Evolutionary conservation across 2,329 filamentous ascomycete genomes (phyloP).

Genomic region (Diplodia corticola): DNA sequence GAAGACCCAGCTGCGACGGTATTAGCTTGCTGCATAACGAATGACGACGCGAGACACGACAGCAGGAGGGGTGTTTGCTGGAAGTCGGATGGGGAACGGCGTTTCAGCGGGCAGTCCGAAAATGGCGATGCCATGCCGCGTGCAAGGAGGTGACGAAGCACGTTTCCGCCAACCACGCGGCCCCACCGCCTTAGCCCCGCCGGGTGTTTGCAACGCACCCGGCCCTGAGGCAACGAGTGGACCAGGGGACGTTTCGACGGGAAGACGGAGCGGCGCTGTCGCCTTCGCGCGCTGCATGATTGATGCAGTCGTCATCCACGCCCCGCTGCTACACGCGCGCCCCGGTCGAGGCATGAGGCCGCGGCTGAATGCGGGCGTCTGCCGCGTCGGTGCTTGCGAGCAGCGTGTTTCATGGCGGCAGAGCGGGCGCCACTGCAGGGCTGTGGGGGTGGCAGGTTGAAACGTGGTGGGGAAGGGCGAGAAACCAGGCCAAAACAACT

Average conservation of each 20-base stretch:
- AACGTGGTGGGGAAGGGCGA: background rate
- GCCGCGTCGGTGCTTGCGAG: background rate
- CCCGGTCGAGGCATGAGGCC: background rate
- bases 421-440: background rate
- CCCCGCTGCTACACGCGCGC: background rate
- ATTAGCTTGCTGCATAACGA: slow-evolving; percentile 1
- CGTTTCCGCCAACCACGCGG: background rate
- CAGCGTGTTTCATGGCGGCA: background rate
- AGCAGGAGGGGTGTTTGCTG: background rate
- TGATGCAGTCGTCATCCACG: slow-evolving; percentile 2
- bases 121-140: background rate
- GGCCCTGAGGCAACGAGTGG: slow-evolving; percentile 4
- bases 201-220: background rate
- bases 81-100: background rate
- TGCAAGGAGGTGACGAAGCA: slow-evolving; percentile 13
- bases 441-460: background rate
- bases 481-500: slow-evolving; percentile 11
- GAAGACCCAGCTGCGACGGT: slow-evolving; percentile 58
- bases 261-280: background rate
- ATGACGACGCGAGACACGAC: background rate
- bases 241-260: background rate
- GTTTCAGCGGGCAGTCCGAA: background rate
- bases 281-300: background rate
- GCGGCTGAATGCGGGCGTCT: background rate
- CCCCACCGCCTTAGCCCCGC: background rate